Conservation (phyloP, 1,139 yeast species). For the Wickerhamomyces sp. region DNA sequence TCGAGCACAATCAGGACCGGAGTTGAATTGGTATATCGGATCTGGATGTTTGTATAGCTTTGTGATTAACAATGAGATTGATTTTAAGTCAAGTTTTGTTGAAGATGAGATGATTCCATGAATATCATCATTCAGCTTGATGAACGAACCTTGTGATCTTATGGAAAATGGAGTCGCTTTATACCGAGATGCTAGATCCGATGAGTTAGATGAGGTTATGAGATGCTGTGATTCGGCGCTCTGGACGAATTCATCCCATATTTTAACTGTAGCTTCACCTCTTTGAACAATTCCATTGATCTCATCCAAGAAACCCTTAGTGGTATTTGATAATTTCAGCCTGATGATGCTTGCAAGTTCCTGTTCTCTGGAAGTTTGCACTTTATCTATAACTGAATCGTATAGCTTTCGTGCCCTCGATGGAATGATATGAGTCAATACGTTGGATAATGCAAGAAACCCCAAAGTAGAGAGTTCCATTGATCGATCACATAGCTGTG, state of each 20-base stretch:
- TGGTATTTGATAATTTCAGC: conserved; percentile 3
- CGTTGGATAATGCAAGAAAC: conserved; percentile 1
- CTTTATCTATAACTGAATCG: conserved; percentile 1
- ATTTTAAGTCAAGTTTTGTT: conserved; percentile 15
- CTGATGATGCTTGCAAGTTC: conserved; percentile 2
- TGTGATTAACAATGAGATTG: conserved; percentile 7
- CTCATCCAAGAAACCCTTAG: conserved; percentile 1
- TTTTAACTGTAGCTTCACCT: not conserved
- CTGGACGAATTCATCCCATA: conserved; percentile 8
- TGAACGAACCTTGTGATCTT: conserved; percentile 3
- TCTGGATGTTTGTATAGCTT: conserved; percentile 7
- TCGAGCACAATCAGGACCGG: conserved; percentile 17
- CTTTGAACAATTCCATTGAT: conserved; percentile 4
- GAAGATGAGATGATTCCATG: not conserved
- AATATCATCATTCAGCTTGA: conserved; percentile 1
- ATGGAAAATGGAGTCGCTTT: not conserved
- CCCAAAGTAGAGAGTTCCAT: conserved; percentile 1
- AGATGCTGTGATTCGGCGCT: conserved; percentile 1
- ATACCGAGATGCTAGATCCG: conserved; percentile 1
- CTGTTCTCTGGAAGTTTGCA: conserved; percentile 1
- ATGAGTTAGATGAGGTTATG: not conserved
- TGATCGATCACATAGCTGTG: not conserved
- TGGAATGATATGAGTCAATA: conserved; percentile 1
- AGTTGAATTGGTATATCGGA: conserved; percentile 4
- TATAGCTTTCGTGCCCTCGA: conserved; percentile 6